Evolutionary conservation across 164 flowering plant species (phyloP).

Genomic region (Tinospora cordifolia): DNA sequence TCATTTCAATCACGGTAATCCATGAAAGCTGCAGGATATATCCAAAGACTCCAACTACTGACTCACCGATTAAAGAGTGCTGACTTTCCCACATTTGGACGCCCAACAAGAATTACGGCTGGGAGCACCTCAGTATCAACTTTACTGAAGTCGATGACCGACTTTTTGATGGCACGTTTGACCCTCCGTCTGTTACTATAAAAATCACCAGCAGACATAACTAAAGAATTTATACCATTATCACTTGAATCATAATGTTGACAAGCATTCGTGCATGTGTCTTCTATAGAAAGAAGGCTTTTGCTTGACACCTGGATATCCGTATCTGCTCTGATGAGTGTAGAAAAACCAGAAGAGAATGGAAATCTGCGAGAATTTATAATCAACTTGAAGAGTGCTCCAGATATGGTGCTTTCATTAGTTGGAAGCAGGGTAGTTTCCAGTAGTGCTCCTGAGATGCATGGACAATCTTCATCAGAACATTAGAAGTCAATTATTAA

Average conservation of each 20-base stretch:
- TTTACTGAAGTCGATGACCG: slow-evolving; percentile 59
- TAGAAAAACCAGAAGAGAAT: slow-evolving; percentile 10
- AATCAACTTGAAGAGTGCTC: neutral
- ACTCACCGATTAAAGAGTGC: slow-evolving; percentile 86
- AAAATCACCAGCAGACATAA: neutral
- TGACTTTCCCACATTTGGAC: slow-evolving; percentile 97
- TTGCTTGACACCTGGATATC: neutral
- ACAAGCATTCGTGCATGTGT: neutral
- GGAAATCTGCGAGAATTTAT: neutral
- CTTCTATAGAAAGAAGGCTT: slow-evolving; percentile 3
- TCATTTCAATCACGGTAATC: neutral
- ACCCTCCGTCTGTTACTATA: slow-evolving; percentile 5
- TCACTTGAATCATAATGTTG: neutral
- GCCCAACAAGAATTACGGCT: slow-evolving; percentile 72
- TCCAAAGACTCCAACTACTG: neutral
- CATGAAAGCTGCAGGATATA: neutral
- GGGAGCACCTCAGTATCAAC: slow-evolving; percentile 59
- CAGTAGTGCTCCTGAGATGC: slow-evolving; percentile 9
- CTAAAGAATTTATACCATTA: neutral
- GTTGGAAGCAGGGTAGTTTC: neutral
- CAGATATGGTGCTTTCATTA: neutral
- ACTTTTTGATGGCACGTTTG: slow-evolving; percentile 15
- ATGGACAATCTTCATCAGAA: neutral
- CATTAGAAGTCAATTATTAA: neutral
- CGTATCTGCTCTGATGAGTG: slow-evolving; percentile 7